These are phyloP conservation scores for Colletotrichum chrysophilum DNA, from an alignment of 2,329 filamentous ascomycete species.

Conservation along the genomic window DNA sequence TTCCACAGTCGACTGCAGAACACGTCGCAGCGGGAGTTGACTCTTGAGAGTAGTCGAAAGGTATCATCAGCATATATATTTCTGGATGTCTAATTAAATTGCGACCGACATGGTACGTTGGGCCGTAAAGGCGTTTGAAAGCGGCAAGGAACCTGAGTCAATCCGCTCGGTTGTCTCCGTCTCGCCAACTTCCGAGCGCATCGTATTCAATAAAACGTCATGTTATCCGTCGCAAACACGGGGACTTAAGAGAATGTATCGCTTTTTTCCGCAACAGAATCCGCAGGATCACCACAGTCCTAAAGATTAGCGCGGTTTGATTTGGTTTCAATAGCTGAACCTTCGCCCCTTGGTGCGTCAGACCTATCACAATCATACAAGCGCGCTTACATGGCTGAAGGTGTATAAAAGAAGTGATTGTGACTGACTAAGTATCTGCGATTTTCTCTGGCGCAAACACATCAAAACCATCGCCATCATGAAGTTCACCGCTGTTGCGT, in stretches of 20 bases:
- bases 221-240: not conserved
- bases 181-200: not conserved
- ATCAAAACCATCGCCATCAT: not conserved
- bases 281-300: accelerated
- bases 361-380: not conserved
- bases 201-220: not conserved
- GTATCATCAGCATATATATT: accelerated
- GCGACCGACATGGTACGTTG: not conserved
- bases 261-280: accelerated
- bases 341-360: not conserved
- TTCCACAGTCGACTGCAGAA: not conserved
- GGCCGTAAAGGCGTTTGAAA: not conserved
- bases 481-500: not conserved
- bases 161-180: not conserved
- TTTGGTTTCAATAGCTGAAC: not conserved
- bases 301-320: not conserved
- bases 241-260: not conserved
- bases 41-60: accelerated
- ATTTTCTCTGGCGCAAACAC: accelerated
- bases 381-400: not conserved
- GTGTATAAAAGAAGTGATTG: not conserved
- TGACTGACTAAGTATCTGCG: accelerated
- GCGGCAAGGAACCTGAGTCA: not conserved
- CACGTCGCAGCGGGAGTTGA: accelerated
- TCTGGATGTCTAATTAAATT: not conserved